These are phyloP conservation scores for Aspergillus sp. DNA, from an alignment of 2,329 filamentous ascomycete genomes.

Conservation along the genomic window DNA sequence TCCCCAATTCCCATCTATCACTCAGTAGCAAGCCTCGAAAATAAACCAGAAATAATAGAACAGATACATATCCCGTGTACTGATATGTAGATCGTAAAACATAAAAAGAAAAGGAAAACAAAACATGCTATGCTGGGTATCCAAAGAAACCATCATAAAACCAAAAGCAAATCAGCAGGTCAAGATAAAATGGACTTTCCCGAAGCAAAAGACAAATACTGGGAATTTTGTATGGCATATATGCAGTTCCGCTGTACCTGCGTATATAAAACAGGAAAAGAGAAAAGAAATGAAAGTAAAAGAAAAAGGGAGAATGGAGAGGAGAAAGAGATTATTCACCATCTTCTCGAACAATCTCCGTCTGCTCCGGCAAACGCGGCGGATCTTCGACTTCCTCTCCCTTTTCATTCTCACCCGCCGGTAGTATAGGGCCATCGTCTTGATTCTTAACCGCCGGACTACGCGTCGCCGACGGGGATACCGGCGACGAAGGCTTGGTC, in stretches of 20 bases:
- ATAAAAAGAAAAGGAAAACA: conserved; percentile 3
- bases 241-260: neutral
- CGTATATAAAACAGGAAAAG: neutral
- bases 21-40: too few relatives aligned
- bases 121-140: conserved; percentile 25
- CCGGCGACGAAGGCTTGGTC: conserved; percentile 1
- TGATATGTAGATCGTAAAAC: neutral
- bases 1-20: too few relatives aligned
- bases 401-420: neutral
- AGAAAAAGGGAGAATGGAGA: too few relatives aligned
- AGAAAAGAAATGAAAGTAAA: neutral
- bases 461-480: neutral
- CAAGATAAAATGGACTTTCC: too few relatives aligned
- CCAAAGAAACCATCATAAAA: conserved; percentile 10
- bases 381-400: neutral
- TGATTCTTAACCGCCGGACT: neutral
- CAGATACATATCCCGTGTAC: neutral
- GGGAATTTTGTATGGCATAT: neutral
- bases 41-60: neutral
- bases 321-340: neutral
- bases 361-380: neutral
- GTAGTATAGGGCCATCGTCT: neutral
- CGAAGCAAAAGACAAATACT: neutral
- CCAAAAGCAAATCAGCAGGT: neutral
- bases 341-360: neutral